These are phyloP conservation scores for Powellomyces hirtus DNA, from an alignment of 192 early-diverging fungal genomes.

Conservation along the genomic window DNA sequence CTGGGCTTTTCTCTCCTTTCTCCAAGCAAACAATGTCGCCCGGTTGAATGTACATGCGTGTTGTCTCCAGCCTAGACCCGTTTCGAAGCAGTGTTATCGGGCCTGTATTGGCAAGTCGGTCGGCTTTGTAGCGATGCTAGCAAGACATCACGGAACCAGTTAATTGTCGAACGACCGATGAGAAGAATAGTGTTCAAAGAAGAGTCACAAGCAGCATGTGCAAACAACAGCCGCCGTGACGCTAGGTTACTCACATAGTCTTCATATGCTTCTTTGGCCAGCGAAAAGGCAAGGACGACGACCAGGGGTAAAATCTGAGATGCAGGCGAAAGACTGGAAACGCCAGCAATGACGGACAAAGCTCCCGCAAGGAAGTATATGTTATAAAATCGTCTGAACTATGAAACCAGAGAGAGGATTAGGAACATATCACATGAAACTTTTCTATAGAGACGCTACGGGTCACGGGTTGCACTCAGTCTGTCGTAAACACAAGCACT, in stretches of 20 bases:
- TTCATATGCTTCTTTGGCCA: slow-evolving; percentile 54
- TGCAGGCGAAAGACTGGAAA: slow-evolving; percentile 33
- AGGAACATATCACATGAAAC: too few relatives aligned
- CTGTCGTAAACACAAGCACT: too few relatives aligned
- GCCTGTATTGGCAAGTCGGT: slow-evolving; percentile 38
- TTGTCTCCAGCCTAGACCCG: slow-evolving; percentile 27
- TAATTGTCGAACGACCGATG: neutral
- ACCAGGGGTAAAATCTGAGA: slow-evolving; percentile 49
- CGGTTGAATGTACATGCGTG: slow-evolving; percentile 33
- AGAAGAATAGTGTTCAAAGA: neutral
- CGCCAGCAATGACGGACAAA: slow-evolving; percentile 39
- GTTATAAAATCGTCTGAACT: slow-evolving; percentile 63
- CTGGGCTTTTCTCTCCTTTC: slow-evolving; percentile 53
- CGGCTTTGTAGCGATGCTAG: slow-evolving; percentile 37
- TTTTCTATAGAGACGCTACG: too few relatives aligned
- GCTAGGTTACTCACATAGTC: slow-evolving; percentile 40
- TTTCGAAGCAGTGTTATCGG: slow-evolving; percentile 27
- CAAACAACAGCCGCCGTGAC: neutral
- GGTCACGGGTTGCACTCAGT: too few relatives aligned
- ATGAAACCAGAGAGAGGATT: neutral
- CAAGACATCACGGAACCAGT: too few relatives aligned
- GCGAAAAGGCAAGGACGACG: slow-evolving; percentile 48
- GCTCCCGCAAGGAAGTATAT: slow-evolving; percentile 61
- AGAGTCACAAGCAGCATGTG: neutral
- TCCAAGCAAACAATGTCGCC: slow-evolving; percentile 50